Evolutionary conservation across 345 rosid genomes (phyloP), one percentile per base, ranked within the genome.

Genomic region (Arabidopsis suecica): DNA sequence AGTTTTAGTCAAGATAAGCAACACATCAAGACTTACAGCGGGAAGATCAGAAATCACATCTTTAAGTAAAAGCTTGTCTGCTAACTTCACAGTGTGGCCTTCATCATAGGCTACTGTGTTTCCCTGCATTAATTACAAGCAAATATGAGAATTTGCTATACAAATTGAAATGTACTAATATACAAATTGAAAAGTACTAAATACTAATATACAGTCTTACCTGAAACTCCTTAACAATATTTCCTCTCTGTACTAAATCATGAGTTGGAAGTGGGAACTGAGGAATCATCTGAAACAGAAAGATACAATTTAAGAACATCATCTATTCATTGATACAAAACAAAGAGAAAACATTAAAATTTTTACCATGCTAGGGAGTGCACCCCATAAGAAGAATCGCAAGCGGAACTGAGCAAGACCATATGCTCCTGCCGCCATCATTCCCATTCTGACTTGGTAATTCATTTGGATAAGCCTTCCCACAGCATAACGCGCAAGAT

Each of bases 361-460:
- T 45, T 58, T 36, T 30, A 88, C 97, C 89, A 85, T 79, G 4
- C 61, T 69, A 10, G 90, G 76, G 22, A 23, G 80, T 32, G 90
- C 93, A n/a, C 98, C 98, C 96, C 98, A 90, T 4, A 90, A 70
- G 64, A 93, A 93, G 40, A 82, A 84, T 12, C 97, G 79, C 88
- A 86, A 86, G 0, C 96, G 84, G 63, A 85, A 93, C 66, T 91
- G 96, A 28, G 97, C 90, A 71, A 93, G 92, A 0, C 98, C 97
- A 69, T 93, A 93, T 12, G 95, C 85, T 5, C 97, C 97, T 3
- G 97, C 97, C 4, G 89, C 93, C 93, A 93, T 82, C 88, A 93
- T 82, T 14, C 98, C 98, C 73, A 89, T 45, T 9, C 92, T 84
- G 0, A 85, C 68, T 76, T 93, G 98, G 59, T 85, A 93, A 61